phyloP scores from a whole-genome alignment of 495 filamentous ascomycete genomes.

The Letharia columbiana region DNA sequence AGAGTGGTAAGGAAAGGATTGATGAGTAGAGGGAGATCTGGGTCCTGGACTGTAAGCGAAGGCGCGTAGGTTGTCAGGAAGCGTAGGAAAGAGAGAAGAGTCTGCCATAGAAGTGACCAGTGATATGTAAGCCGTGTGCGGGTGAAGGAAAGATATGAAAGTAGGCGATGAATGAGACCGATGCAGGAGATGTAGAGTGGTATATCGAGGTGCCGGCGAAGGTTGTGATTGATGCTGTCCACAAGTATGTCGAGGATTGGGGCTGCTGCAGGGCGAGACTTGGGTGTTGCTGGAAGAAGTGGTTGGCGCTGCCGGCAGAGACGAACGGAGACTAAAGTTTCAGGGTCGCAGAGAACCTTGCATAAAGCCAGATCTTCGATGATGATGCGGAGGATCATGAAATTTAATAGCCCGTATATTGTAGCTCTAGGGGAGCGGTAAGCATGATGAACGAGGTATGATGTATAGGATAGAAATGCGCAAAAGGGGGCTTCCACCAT shows the following conservation, averaged over 20 bases:
- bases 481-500: constrained; percentile 67
- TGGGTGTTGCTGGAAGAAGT: constrained; percentile 65
- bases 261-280: constrained; percentile 61
- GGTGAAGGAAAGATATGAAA: constrained; percentile 74
- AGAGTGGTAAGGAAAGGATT: constrained; percentile 68
- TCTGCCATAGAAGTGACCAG: constrained; percentile 93
- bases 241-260: constrained; percentile 76
- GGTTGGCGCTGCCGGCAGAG: constrained; percentile 87
- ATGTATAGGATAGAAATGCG: constrained; percentile 77
- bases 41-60: constrained; percentile 56
- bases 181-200: constrained; percentile 69
- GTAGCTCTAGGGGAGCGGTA: constrained; percentile 70
- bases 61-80: constrained; percentile 79
- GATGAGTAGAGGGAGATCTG: constrained; percentile 52
- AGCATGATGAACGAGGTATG: constrained; percentile 89
- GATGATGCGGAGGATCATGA: constrained; percentile 76
- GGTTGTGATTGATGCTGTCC: constrained; percentile 90
- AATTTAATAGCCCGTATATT: constrained; percentile 71
- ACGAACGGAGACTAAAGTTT: constrained; percentile 64
- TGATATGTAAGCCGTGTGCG: constrained; percentile 76
- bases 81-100: constrained; percentile 77
- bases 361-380: constrained; percentile 79
- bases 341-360: constrained; percentile 77
- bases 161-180: constrained; percentile 69
- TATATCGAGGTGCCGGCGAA: constrained; percentile 74